Evolutionary conservation across 2,329 filamentous ascomycete species (phyloP), one percentile per base, ranked within the genome.

Genomic region (Calonectria fujianensis): DNA sequence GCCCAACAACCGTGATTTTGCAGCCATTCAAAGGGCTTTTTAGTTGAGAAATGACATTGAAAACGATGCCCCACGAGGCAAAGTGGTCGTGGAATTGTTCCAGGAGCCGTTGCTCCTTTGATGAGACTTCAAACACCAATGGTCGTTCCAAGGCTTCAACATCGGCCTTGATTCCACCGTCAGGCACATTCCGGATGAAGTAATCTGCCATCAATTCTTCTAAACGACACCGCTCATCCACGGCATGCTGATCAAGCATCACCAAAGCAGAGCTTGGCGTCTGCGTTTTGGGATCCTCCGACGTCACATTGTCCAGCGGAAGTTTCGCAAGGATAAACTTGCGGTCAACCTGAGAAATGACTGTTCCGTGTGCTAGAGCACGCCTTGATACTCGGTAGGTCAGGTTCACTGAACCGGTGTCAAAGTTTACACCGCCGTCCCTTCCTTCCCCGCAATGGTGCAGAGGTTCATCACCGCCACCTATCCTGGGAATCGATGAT

Each of bases 161-260:
- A 10, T 79, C 75, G 1, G 84, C 83, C 27, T 72, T 74, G 2
- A 78, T 20, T 2, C 64, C 29, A 5, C 69, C 73, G 1, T 63
- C 72, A 1, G 37, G 50, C 0, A 24, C 32, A 5, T 75, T 74
- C n/a, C 7, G 50, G 4, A 65, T 59, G 75, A 92, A 92, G 70
- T 91, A 92, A 8, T 77, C 78, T 0, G 79, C 78, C 82, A 97
- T 92, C 1, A 99, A 88, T 0, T 84, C 82, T 82, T 99, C 97
- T 1, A 98, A 90, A 1, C 93, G 92, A 76, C 94, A 92, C 59
- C 97, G 91, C 86, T 99, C 97, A 82, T 98, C 96, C 4, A 96
- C 97, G 0, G 97, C 97, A 82, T 99, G 97, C 81, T 99, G 97
- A 81, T 99, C 97, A 8, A 98, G 89, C 50, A 98, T 87, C 0